Percentiles rank a stretch among this genome's conserved stretches.
phyloP scores from a whole-genome alignment of 257 asterid species.

The Solanum chilense region DNA sequence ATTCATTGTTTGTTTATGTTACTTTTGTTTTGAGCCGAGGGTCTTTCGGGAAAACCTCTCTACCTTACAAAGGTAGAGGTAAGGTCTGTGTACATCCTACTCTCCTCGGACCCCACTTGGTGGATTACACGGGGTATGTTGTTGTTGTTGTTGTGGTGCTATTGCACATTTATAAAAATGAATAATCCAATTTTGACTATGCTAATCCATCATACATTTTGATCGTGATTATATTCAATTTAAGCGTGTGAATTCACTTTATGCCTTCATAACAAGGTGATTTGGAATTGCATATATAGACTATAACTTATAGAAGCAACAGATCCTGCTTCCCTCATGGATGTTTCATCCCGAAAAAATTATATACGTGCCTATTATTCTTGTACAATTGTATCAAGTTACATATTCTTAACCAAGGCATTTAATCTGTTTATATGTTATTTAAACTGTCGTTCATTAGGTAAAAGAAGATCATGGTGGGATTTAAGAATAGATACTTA shows the following conservation, averaged over 20 bases:
- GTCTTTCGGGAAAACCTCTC: background rate
- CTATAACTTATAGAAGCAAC: background rate
- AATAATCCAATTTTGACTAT: background rate
- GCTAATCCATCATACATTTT: background rate
- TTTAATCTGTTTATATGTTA: background rate
- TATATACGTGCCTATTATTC: background rate
- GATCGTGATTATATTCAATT: background rate
- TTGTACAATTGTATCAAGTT: background rate
- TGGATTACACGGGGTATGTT: background rate
- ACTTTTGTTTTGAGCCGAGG: background rate
- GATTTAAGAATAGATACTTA: conserved; percentile 80
- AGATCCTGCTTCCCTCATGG: too few relatives aligned
- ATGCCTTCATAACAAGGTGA: background rate
- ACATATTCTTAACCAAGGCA: background rate
- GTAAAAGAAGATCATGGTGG: conserved; percentile 52
- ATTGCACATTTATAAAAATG: background rate
- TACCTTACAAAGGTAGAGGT: too few relatives aligned
- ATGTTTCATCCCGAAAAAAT: background rate
- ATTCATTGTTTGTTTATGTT: background rate
- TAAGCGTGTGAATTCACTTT: background rate
- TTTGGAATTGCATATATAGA: background rate
- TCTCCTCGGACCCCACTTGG: background rate
- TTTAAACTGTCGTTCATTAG: background rate
- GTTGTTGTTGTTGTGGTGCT: background rate
- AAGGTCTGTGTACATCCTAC: background rate